A percentile compares a stretch with the other conserved stretches of the same genome.
These are phyloP conservation scores for Ceratobasidium sp. DNA, from an alignment of 1,284 basidiomycete genomes.

Conservation along the genomic window DNA sequence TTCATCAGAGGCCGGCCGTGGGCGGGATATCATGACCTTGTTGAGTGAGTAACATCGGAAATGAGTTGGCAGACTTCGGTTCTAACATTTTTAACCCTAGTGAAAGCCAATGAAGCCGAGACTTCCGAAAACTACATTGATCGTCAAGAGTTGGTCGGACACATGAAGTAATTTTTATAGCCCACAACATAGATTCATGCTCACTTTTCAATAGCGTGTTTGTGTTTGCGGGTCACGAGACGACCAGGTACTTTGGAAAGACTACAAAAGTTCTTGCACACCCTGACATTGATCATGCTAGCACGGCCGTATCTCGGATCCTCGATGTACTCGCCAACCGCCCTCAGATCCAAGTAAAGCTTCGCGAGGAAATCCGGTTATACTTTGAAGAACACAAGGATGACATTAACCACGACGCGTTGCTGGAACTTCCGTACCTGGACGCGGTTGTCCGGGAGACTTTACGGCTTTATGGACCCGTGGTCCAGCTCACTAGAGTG, in stretches of 20 bases:
- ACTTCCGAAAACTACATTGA: constrained; percentile 54
- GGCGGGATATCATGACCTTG: constrained; percentile 61
- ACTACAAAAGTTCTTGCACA: no score
- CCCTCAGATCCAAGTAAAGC: constrained; percentile 60
- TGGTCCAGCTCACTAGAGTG: constrained; percentile 68
- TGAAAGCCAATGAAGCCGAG: constrained; percentile 54
- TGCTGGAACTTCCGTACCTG: constrained; percentile 60
- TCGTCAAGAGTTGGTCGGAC: constrained; percentile 55
- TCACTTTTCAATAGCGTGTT: constrained; percentile 3
- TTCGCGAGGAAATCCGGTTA: constrained; percentile 63
- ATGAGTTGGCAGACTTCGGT: not conserved
- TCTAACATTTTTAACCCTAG: constrained; percentile 47
- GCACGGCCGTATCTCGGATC: constrained; percentile 73
- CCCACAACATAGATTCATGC: not conserved
- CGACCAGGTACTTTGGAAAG: not conserved
- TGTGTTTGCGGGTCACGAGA: constrained; percentile 48
- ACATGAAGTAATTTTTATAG: constrained; percentile 56
- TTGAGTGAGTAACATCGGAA: constrained; percentile 54
- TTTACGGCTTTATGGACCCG: constrained; percentile 69
- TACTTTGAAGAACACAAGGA: constrained; percentile 46
- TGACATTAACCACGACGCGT: constrained; percentile 47
- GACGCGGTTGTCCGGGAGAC: constrained; percentile 72
- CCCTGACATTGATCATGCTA: constrained; percentile 21
- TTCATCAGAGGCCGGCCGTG: constrained; percentile 47
- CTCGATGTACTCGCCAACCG: constrained; percentile 67